Base-by-base conservation (phyloP, 257 asterid species). In the Leonotis leonurus region DNA sequence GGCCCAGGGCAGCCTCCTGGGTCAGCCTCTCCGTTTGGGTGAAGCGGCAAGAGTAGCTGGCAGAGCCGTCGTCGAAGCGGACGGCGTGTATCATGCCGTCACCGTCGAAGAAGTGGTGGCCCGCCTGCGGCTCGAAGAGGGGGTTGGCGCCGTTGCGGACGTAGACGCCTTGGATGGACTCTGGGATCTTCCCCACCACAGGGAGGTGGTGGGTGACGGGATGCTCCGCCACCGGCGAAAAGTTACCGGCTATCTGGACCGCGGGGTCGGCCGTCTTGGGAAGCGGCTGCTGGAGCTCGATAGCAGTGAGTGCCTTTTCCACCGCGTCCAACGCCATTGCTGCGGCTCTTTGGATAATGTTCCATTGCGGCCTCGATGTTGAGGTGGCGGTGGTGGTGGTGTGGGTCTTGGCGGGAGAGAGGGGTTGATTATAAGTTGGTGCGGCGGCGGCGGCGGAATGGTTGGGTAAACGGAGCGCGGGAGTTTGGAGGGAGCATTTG, bases 141-240 rank as follows among this genome's bases (percentile, higher is more conserved):
- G 98, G 98, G 55, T 90, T 90, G 0, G 98, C 98, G 0, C 98
- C 98, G 96, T 90, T 90, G 2, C 98, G 63, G 11, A 88, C 86
- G 65, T 90, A 90, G 7, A 81, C 89, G 1, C 98, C 98, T n/a
- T 66, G 67, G 45, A 90, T 78, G 10, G 85, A 78, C 0, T 72
- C 68, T 20, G 97, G 97, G 17, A 90, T 75, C 35, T 73, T 71
- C 0, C 97, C 97, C 22, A 57, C 57, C 21, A 90, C 93, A 29
- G 85, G 95, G 18, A 90, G 90, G 0, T 40, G 40, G 25, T 74
- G 81, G 3, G 46, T 48, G 17, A 77, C 93, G 1, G 93, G 77
- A 2, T 83, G 83, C 64, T 87, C 97, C 65, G 94, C 80, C 69
- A 87, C 97, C 41, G 96, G 97, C n/a, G 96, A 81, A 37, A 90